Percentiles rank a stretch among this genome's conserved stretches.
Conservation (phyloP, 164 flowering plant genomes). For the Vitis labrusca region DNA sequence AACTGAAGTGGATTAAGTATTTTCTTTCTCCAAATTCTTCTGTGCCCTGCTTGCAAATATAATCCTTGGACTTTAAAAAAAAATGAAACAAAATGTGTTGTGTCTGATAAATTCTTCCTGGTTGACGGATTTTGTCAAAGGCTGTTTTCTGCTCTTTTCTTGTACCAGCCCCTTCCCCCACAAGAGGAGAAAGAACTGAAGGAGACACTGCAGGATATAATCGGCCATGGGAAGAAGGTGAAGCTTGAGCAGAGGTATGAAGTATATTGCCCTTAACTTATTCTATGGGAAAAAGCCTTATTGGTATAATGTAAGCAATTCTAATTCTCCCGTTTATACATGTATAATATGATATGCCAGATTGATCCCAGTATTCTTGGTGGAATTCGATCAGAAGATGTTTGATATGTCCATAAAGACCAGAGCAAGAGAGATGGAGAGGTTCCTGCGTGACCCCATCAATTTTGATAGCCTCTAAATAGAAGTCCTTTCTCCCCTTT, state of each 20-base stretch:
- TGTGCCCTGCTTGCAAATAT: too few relatives aligned
- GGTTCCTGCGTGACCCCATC: slow-evolving; percentile 61
- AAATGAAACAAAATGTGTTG: too few relatives aligned
- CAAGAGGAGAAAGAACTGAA: slow-evolving; percentile 78
- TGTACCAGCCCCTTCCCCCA: slow-evolving; percentile 70
- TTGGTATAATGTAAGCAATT: not conserved
- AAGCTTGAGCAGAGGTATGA: slow-evolving; percentile 68
- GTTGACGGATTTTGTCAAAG: too few relatives aligned
- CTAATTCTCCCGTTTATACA: not conserved
- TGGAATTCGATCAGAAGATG: slow-evolving; percentile 62
- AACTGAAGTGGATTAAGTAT: too few relatives aligned
- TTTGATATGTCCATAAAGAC: slow-evolving; percentile 76
- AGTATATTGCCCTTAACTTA: not conserved
- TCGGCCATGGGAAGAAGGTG: slow-evolving; percentile 73
- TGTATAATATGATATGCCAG: slow-evolving; percentile 21
- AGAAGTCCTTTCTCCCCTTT: too few relatives aligned
- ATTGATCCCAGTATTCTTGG: slow-evolving; percentile 77
- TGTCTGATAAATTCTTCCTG: too few relatives aligned
- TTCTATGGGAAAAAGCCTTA: too few relatives aligned
- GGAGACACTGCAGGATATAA: slow-evolving; percentile 65
- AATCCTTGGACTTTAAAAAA: too few relatives aligned
- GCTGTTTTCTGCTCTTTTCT: not conserved
- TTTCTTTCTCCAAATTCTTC: too few relatives aligned
- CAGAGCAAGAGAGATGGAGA: slow-evolving; percentile 74
- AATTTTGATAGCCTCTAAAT: slow-evolving; percentile 27